Base-by-base conservation (phyloP, 352 stramenopile genomes). In the Globisporangium abappressorium region DNA sequence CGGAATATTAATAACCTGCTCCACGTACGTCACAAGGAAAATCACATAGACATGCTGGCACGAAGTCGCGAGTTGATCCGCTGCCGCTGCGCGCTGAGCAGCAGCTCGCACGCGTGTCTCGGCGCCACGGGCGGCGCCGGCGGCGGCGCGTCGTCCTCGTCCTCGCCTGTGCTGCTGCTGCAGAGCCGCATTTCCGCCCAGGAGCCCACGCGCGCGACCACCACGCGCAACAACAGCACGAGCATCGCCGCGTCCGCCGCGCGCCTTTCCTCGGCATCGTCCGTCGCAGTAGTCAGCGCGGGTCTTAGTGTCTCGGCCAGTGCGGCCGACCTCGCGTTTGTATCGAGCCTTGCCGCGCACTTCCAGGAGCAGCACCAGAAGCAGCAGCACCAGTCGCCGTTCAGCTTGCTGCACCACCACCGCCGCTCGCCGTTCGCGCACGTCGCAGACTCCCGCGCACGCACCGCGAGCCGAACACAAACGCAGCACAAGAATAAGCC, bases 291-390 rank as follows among this genome's bases (percentile, higher is more conserved):
- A 26, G 28, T 43, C 18, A 65, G 30, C 46, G 18, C 43, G 8
- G 57, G 57, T 4, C 34, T 63, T 18, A 65, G 22, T 28, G 63
- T 68, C 26, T 68, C 63, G 5, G 43, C 63, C 38, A 62, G 53
- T 30, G 63, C 63, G 5, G 63, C 63, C 15, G 63, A 68, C 56
- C 63, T 68, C 54, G 63, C 63, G 54, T 68, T 68, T 34, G 63
- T 62, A 8, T 68, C 63, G 18, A 68, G 63, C 24, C 63, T 68
- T 28, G 63, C 63, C 0, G 63, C 63, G 20, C 63, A 68, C 11
- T 61, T 68, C 14, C 63, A 68, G 38, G 53, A 68, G 51, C 63
- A 63, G 63, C 63, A 63, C 34, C 34, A 57, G 5, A 53, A 57
- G 43, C 41, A 36, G 26, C 36, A 62, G 3, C 18, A 18, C 5